Evolutionary conservation across 495 filamentous ascomycete genomes (phyloP).

Genomic region (Penicillium angulare): DNA sequence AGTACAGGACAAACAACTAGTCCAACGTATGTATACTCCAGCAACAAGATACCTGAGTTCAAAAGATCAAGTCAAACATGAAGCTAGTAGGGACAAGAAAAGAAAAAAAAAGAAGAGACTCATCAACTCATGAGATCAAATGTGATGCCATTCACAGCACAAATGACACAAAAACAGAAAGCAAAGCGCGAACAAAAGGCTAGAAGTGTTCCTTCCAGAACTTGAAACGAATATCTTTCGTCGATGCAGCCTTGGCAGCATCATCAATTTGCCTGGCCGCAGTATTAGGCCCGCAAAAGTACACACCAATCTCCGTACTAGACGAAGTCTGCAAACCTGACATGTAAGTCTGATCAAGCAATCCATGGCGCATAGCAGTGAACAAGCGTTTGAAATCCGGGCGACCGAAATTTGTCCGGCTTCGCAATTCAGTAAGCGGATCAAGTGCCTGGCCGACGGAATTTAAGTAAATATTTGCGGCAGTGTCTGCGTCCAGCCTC

Average conservation of each 20-base stretch:
- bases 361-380: constrained; percentile 80
- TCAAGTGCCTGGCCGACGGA: constrained; percentile 83
- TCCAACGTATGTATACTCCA: constrained; percentile 7
- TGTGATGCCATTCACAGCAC: constrained; percentile 4
- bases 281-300: constrained; percentile 90
- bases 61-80: not conserved
- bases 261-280: constrained; percentile 81
- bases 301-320: constrained; percentile 88
- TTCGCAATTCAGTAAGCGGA: constrained; percentile 85
- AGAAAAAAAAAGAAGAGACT: constrained; percentile 7
- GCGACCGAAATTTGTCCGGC: constrained; percentile 91
- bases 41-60: not conserved
- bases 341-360: constrained; percentile 81
- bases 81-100: not conserved
- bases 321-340: constrained; percentile 66
- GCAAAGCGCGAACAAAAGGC: not conserved
- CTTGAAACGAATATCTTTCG: constrained; percentile 80
- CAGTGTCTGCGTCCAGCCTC: constrained; percentile 83
- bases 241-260: constrained; percentile 68
- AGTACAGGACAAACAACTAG: constrained; percentile 13
- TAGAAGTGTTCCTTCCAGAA: constrained; percentile 98
- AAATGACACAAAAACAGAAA: constrained; percentile 1
- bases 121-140: constrained; percentile 24
- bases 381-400: constrained; percentile 88
- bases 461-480: constrained; percentile 96